Evolutionary conservation across 1,284 basidiomycete species (phyloP), one percentile per base, ranked within the genome.

Genomic region (Melampsora occidentalis): DNA sequence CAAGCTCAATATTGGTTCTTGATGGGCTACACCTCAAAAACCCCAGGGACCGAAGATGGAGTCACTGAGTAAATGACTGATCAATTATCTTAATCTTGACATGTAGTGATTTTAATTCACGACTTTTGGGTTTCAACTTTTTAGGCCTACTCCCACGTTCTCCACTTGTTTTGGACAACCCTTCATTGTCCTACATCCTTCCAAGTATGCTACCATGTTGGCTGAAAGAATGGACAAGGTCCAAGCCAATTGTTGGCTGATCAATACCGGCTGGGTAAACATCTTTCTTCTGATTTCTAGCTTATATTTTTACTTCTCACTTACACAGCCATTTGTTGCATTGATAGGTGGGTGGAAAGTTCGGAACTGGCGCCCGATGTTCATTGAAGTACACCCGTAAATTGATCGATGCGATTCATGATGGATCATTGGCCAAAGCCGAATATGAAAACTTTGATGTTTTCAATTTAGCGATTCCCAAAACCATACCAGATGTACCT

Each of bases 241-340:
- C 86, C 89, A 93, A 79, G 94, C 94, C 82, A 86, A 96, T 85
- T 97, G 95, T 87, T 99, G 93, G 93, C 88, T 99, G 82, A 93
- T 99, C 89, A 98, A 99, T 90, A 98, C 96, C 25, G 96, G 96
- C 82, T 99, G 96, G 96, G 91, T 92, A 76, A 91, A 92, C 78
- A 96, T 57, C 20, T 57, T 28, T 57, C 18, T 57, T 57, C 22
- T 57, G 20, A 22, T n/a, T 57, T n/a, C 20, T 9, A n/a, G 20
- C 9, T 63, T 2, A 35, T 63, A 6, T 63, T 28, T 63, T 28
- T 2, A 22, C 20, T 18, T 33, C 14, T 46, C 42, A 46, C 42
- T 46, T 12, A 46, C 42, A 46, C 3, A 14, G 14, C 2, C 2
- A 46, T 46, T 5, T 16, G 42, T 46, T 10, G 14, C 42, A 14